phyloP scores from a whole-genome alignment of 345 rosid species.

The Combretum micranthum region DNA sequence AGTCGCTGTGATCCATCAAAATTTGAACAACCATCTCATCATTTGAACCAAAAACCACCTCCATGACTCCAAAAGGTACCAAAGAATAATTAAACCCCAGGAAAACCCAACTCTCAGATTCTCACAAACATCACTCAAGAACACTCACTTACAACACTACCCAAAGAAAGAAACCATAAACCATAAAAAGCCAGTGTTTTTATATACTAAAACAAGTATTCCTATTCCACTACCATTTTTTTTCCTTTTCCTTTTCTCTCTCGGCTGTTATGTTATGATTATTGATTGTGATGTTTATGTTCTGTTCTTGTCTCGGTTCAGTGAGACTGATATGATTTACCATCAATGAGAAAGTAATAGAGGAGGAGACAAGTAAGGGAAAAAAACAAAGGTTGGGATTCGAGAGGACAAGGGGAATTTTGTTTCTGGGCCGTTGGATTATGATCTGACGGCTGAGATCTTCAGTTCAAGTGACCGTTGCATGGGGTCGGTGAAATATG shows the following conservation, averaged over 20 bases:
- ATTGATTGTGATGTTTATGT: background rate
- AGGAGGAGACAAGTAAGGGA: background rate
- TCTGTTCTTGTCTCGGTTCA: conserved; percentile 2
- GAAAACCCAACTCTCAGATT: conserved; percentile 4
- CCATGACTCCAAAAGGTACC: conserved; percentile 25
- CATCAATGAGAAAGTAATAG: conserved; percentile 1
- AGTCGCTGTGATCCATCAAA: conserved; percentile 29
- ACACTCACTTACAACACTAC: conserved; percentile 16
- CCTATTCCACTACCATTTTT: background rate
- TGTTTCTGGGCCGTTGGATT: conserved; percentile 42
- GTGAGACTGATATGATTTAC: conserved; percentile 8
- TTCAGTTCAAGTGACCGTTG: conserved; percentile 71
- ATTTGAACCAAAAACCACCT: conserved; percentile 26
- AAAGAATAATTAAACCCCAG: conserved; percentile 10
- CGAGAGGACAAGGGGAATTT: conserved; percentile 24
- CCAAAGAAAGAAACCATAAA: conserved; percentile 45
- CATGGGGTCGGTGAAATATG: conserved; percentile 76
- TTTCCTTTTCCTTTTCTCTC: background rate
- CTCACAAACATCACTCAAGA: background rate
- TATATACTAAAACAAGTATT: conserved; percentile 18
- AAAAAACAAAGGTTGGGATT: conserved; percentile 5
- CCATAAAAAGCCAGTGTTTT: conserved; percentile 22
- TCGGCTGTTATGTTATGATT: too few species aligned
- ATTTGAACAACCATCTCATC: conserved; percentile 35
- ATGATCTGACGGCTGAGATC: conserved; percentile 44